Percentiles rank a stretch among this genome's conserved stretches.
These are phyloP conservation scores for Nigrospora osmanthi DNA, from an alignment of 2,329 filamentous ascomycete species.

Conservation along the genomic window DNA sequence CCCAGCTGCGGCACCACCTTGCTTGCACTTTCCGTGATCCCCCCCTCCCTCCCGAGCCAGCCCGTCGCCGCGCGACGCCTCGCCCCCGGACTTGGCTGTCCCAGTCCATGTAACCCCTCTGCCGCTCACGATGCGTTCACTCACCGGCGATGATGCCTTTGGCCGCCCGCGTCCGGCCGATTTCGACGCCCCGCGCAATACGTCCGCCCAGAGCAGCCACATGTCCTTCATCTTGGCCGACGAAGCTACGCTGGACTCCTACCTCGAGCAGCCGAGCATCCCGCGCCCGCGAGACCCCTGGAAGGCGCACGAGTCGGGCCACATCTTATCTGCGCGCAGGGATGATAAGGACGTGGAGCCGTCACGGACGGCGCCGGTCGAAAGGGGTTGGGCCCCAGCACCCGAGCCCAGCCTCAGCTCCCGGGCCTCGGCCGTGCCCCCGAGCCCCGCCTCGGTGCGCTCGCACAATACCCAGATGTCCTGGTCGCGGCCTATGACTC, in stretches of 20 bases:
- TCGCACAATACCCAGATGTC: conserved; percentile 18
- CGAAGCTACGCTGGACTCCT: conserved; percentile 37
- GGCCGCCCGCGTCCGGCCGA: conserved; percentile 30
- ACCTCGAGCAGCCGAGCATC: conserved; percentile 21
- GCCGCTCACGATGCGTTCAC: conserved; percentile 30
- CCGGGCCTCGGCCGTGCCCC: conserved; percentile 20
- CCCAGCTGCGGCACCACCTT: no score
- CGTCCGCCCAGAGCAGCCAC: conserved; percentile 26
- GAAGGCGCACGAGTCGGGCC: conserved; percentile 13
- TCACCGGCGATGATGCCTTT: conserved; percentile 35
- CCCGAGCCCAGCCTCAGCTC: conserved; percentile 18
- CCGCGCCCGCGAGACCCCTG: conserved; percentile 22
- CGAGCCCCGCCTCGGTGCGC: conserved; percentile 19
- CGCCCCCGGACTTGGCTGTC: no score
- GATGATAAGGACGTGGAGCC: conserved; percentile 14
- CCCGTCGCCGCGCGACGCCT: no score
- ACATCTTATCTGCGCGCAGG: conserved; percentile 5
- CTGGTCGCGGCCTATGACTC: conserved; percentile 36
- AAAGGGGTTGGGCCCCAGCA: conserved; percentile 9
- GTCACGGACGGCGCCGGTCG: conserved; percentile 4
- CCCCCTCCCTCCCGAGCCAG: no score
- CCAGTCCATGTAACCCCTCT: conserved; percentile 1
- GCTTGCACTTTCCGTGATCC: no score
- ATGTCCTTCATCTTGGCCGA: conserved; percentile 46
- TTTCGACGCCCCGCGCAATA: conserved; percentile 23